Base-by-base conservation (phyloP, 2,329 filamentous ascomycete genomes). In the Lachnellula suecica region DNA sequence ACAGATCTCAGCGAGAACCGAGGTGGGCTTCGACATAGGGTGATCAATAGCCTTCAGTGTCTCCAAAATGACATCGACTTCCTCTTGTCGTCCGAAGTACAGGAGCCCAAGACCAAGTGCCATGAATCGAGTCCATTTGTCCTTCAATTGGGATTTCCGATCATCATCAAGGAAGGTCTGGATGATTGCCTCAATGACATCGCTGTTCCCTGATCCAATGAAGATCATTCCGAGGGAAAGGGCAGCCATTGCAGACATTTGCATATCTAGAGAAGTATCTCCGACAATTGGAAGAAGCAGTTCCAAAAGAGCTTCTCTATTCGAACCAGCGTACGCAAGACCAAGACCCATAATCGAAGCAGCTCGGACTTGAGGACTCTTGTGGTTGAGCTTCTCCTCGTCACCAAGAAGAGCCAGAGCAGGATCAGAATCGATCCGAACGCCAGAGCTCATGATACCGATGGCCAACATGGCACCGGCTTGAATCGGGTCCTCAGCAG, bases 71-170 rank as follows among this genome's bases (percentile, higher is more conserved):
- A 97, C 93, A 65, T 99, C 94, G n/a, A 97, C 94, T 70, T 97
- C 93, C 71, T 99, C 94, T 72, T 99, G 94, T 59, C 91, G 87
- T 35, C 94, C 94, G 64, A 99, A 97, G 81, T 91, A 99, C 24
- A 99, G 79, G 23, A 99, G 81, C 2, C 93, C 94, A 57, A 99
- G 81, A 59, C 94, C 94, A 38, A 99, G 85, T 19, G 90, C 92
- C 76, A 99, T 88, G 75, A 99, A 99, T 17, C 94, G 86, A 27
- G 92, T 94, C 94, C 94, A 99, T 74, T 97, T 99, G 74, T 97
- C 91, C 62, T 95, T 97, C 55, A 99, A 78, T 70, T 96, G 92
- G 66, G 83, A 87, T 73, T 88, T 88, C 52, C 92, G 85, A 54
- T 97, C 93, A 53, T 97, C 93, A 61, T 99, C 94, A 72, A 99